Base-by-base conservation (phyloP, 495 filamentous ascomycete species). In the Penicillium macrosclerotiorum region DNA sequence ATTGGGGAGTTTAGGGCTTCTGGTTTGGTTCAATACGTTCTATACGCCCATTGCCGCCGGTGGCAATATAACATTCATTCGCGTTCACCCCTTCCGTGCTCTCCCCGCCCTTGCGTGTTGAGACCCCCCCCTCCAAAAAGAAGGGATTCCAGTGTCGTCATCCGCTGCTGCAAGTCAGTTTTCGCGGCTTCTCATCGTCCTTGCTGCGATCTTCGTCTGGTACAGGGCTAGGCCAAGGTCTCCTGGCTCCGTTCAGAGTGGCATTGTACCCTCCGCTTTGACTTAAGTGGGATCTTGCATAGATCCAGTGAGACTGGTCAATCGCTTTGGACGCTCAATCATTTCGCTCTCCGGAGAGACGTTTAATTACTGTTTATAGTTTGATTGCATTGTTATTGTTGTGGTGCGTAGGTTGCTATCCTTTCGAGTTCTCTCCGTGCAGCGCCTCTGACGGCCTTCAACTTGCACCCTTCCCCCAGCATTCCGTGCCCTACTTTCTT, bases 41-140 rank as follows among this genome's bases (percentile, higher is more conserved):
- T 26, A 22, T 31, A 24, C 19, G 12, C 32, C 40, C 49, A 55
- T 62, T 59, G 62, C 62, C 53, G 50, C 63, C 59, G 60, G 62
- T 68, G 59, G 61, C 57, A 59, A 60, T 55, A 51, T 44, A 33
- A 45, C 45, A 52, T 51, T 50, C 47, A 47, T 49, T 45, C 41
- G 43, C 34, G 34, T 41, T 53, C 57, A 57, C 62, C 53, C 48
- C 57, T 48, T 51, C 42, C 42, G 16, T 47, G 42, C 29, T 31
- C 40, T 52, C 42, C 38, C 45, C 32, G 47, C 62, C 67, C 67
- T 71, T 71, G 68, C 68, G 60, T 69, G 40, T 43, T 18, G 22
- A 22, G 33, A 25, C n/a, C 25, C 37, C 11, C 36, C 12, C 42
- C 17, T 24, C 26, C 14, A 14, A 19, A 49, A 41, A 17, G 36